These are phyloP conservation scores for Russula virescens DNA, from an alignment of 768 basidiomycete genomes.

Conservation along the genomic window DNA sequence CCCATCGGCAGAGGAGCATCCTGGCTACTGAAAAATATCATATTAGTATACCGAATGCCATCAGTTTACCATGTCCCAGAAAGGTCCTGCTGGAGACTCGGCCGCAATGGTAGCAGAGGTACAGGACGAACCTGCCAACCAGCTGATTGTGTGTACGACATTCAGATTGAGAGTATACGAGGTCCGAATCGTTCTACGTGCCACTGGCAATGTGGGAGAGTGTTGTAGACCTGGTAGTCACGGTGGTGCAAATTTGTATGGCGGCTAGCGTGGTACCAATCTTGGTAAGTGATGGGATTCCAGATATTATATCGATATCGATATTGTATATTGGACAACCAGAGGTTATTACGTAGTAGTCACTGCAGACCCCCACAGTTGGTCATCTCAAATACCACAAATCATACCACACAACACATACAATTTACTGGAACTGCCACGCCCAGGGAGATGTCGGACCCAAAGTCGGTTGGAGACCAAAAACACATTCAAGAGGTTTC, in stretches of 20 bases:
- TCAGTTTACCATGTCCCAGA: neutral
- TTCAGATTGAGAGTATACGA: neutral
- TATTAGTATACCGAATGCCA: neutral
- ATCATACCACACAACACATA: no score
- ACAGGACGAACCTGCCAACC: conserved; percentile 2
- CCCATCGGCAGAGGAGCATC: neutral
- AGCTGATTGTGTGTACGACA: neutral
- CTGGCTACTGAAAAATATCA: neutral
- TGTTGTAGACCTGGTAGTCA: neutral
- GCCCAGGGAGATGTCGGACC: neutral
- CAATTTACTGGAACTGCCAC: neutral
- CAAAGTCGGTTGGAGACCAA: neutral
- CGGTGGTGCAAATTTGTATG: no score
- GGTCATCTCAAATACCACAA: no score
- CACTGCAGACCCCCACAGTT: no score
- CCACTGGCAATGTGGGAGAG: neutral
- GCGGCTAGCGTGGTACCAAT: no score
- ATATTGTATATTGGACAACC: no score
- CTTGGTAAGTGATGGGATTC: no score
- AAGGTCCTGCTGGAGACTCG: neutral
- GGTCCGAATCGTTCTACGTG: neutral
- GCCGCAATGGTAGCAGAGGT: neutral
- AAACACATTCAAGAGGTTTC: neutral
- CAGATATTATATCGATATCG: no score
- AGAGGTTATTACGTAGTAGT: no score